phyloP scores from a whole-genome alignment of 306 rosid species.

The Vigna trinervia region DNA sequence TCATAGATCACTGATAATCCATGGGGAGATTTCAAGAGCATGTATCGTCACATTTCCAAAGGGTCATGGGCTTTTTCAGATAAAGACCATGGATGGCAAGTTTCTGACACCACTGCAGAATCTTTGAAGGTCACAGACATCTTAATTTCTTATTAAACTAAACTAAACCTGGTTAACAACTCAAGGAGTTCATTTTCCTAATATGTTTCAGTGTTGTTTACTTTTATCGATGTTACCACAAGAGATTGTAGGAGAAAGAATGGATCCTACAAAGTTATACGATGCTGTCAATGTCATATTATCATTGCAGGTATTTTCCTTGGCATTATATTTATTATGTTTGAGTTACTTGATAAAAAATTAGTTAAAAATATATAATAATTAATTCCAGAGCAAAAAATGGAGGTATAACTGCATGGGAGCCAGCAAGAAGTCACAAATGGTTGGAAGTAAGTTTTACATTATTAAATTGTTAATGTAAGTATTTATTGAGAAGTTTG shows the following conservation, averaged over 20 bases:
- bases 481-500: no score
- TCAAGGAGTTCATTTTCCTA: neutral
- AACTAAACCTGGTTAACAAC: neutral
- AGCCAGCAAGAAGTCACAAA: conserved; percentile 53
- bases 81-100: conserved; percentile 74
- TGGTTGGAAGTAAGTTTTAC: conserved; percentile 46
- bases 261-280: no score
- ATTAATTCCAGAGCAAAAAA: conserved; percentile 53
- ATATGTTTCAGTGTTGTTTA: conserved; percentile 53
- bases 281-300: no score
- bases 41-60: conserved; percentile 68
- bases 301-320: no score
- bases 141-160: neutral
- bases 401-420: conserved; percentile 76
- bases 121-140: neutral
- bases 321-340: no score
- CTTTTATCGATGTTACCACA: no score
- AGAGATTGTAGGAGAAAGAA: no score
- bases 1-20: conserved; percentile 55
- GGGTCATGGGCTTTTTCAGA: conserved; percentile 79
- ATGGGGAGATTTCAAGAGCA: conserved; percentile 57
- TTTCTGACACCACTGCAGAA: conserved; percentile 75
- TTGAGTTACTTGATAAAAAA: no score
- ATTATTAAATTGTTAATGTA: no score
- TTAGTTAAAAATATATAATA: no score